Base-by-base conservation (phyloP, 1,284 basidiomycete genomes). In the Sanghuangporus baumii region DNA sequence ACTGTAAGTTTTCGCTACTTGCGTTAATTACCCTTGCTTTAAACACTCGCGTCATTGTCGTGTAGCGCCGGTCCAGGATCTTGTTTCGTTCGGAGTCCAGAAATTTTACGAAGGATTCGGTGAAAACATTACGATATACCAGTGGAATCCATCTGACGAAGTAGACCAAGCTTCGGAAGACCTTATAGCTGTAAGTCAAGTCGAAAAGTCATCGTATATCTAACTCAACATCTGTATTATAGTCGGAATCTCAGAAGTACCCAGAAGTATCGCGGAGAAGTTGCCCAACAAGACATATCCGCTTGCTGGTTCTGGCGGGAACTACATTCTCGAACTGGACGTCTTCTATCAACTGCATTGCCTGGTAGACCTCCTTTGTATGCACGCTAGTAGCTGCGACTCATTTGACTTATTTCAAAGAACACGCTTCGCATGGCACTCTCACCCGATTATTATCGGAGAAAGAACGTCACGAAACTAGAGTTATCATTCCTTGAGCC, bases 321-420 rank as follows among this genome's bases (percentile, higher is more conserved):
- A 73, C 40, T 73, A 51, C 48, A 73, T 74, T 26, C 65, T 67
- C 23, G 65, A 60, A 8, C 54, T 73, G 1, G 71, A 72, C 43
- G 69, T 74, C 7, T 74, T 74, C 59, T 72, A 74, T 57, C 70
- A 74, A 55, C 65, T 74, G 20, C 73, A 74, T 62, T 73, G 72
- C 56, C 65, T 73, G 36, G 72, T 71, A 57, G 48, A 34, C 50
- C 3, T 61, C 43, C 20, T 47, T 6, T 47, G 11, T 38, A 16
- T 50, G 18, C 40, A 11, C 12, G 37, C 54, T 16, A 20, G 11
- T 41, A 62, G 31, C 36, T 37, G 7, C 20, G 38, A 6, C n/a
- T 41, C 11, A 46, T 6, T 12, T 46, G 16, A 11, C 38, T 43
- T 37, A 12, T 51, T 40, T 9, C 40, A 26, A 40, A 71, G 69